Evolutionary conservation across 202 grass and related monocot genomes (phyloP).

Genomic region (Saccharum hybrid): DNA sequence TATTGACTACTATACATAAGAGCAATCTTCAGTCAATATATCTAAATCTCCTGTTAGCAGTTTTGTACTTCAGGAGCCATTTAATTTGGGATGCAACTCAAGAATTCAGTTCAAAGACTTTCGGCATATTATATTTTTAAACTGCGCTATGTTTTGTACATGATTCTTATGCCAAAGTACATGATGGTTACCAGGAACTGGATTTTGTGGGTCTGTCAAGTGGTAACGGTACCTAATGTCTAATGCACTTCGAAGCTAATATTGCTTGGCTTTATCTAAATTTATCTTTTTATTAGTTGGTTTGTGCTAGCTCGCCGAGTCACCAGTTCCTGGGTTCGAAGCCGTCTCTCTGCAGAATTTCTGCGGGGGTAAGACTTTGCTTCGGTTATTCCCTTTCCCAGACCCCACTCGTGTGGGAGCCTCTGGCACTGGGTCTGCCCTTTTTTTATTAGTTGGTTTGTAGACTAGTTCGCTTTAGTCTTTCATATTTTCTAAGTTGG

Average conservation of each 20-base stretch:
- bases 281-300: too few species aligned
- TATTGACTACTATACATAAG: not conserved
- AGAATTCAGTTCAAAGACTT: not conserved
- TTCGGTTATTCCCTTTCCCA: too few species aligned
- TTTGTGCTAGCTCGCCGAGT: too few species aligned
- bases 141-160: not conserved
- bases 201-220: not conserved
- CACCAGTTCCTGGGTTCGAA: too few species aligned
- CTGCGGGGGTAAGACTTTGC: too few species aligned
- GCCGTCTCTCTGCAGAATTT: too few species aligned
- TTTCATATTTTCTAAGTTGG: not conserved
- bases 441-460: not conserved
- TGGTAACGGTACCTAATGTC: not conserved
- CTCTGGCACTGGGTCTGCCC: too few species aligned
- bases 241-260: conserved; percentile 4
- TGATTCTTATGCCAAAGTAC: conserved; percentile 17
- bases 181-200: not conserved
- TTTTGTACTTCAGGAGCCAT: conserved; percentile 24
- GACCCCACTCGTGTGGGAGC: too few species aligned
- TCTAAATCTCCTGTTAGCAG: not conserved
- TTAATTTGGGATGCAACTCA: not conserved
- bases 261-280: not conserved
- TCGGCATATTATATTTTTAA: not conserved
- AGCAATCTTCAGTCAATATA: not conserved
- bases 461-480: not conserved